phyloP scores from a whole-genome alignment of 192 early-diverging fungal genomes.

The Linnemannia elongata region DNA sequence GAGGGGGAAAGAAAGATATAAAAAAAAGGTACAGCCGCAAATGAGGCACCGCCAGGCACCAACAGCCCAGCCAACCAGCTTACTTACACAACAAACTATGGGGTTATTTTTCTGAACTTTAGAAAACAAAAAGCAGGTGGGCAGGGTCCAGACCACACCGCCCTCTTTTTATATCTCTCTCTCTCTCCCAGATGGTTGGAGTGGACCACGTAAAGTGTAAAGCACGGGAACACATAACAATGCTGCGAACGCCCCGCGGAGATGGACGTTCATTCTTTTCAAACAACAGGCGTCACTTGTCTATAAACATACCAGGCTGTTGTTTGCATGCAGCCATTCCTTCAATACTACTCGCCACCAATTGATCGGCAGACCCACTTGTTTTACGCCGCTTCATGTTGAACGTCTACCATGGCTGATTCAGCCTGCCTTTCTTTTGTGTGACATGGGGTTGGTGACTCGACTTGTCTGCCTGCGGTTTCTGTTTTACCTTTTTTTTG shows the following conservation, averaged over 20 bases:
- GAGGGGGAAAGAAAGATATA: neutral
- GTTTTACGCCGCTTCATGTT: neutral
- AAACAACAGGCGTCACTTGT: neutral
- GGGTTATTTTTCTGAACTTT: no score
- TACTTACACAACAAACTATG: no score
- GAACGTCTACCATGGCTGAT: neutral
- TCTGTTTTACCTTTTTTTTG: no score
- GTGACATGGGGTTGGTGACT: neutral
- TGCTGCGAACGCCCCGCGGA: neutral
- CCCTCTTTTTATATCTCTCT: neutral
- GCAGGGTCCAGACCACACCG: neutral
- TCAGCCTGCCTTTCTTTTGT: neutral
- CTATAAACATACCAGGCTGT: neutral
- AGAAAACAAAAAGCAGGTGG: no score
- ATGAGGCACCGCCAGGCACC: neutral
- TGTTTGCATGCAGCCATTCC: neutral
- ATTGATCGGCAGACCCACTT: neutral
- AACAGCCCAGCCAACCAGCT: neutral
- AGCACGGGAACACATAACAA: neutral
- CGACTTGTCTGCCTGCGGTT: no score
- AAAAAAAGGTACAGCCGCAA: neutral
- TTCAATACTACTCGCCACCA: neutral
- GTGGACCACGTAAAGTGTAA: neutral
- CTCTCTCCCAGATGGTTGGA: neutral
- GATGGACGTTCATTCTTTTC: neutral